A percentile compares a stretch with the other conserved stretches of the same genome.
Conservation (phyloP, 2,329 filamentous ascomycete genomes). For the Xylogone sp. region DNA sequence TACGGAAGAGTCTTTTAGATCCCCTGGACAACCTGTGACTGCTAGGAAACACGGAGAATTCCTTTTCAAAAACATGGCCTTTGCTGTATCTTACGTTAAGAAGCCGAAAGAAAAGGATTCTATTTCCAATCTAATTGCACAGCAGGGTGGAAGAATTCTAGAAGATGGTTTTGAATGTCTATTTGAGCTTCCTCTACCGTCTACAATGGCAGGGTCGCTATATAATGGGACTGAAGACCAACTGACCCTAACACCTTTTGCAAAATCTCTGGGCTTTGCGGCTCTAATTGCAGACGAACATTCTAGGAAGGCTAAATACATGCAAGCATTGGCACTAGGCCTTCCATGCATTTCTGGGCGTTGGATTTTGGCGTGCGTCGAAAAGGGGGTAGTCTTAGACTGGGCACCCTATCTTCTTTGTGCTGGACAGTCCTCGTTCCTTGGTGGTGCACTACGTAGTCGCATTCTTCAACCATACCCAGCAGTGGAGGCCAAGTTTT, state of each 20-base stretch:
- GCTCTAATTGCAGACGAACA: slow-evolving; percentile 84
- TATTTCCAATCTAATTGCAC: slow-evolving; percentile 59
- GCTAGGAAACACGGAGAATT: background rate
- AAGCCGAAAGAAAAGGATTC: slow-evolving; percentile 47
- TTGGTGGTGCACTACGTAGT: slow-evolving; percentile 75
- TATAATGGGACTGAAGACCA: slow-evolving; percentile 17
- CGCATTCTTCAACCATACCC: slow-evolving; percentile 63
- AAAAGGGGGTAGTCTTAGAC: slow-evolving; percentile 56
- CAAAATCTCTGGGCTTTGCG: slow-evolving; percentile 65
- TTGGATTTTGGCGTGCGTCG: slow-evolving; percentile 75
- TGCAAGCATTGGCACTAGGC: slow-evolving; percentile 88
- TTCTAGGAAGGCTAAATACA: slow-evolving; percentile 84
- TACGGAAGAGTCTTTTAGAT: background rate
- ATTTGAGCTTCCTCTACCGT: slow-evolving; percentile 48
- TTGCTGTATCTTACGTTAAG: slow-evolving; percentile 71
- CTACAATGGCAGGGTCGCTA: background rate
- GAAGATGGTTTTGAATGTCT: slow-evolving; percentile 76
- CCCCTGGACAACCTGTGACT: background rate
- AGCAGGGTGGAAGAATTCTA: slow-evolving; percentile 70
- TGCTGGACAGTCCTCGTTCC: slow-evolving; percentile 73
- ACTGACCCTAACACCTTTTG: slow-evolving; percentile 52
- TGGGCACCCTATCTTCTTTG: slow-evolving; percentile 84
- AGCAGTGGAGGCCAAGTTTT: slow-evolving; percentile 51
- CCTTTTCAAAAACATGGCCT: slow-evolving; percentile 78
- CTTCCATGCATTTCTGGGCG: slow-evolving; percentile 79